These are phyloP conservation scores for Lizonia empirigonia DNA, from an alignment of 2,329 filamentous ascomycete genomes.

Conservation along the genomic window DNA sequence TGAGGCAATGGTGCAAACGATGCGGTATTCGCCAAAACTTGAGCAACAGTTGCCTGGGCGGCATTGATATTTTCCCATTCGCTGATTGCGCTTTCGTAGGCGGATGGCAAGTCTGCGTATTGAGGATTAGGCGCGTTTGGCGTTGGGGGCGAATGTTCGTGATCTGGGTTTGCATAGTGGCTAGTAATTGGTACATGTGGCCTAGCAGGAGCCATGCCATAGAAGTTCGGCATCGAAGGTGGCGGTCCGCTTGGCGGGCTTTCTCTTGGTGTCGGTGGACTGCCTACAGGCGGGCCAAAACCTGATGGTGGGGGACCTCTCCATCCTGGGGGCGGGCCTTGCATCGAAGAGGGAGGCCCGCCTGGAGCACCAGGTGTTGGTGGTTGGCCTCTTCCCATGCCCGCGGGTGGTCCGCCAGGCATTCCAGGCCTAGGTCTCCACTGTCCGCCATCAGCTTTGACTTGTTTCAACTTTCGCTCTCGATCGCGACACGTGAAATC, in stretches of 20 bases:
- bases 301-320: constrained; percentile 25
- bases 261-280: constrained; percentile 19
- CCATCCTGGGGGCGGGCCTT: constrained; percentile 34
- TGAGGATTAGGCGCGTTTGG: constrained; percentile 25
- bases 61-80: constrained; percentile 80
- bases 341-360: constrained; percentile 35
- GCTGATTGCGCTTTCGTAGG: constrained; percentile 69
- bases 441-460: constrained; percentile 63
- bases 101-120: constrained; percentile 62
- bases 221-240: constrained; percentile 54
- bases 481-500: constrained; percentile 80
- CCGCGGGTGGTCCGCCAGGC: constrained; percentile 46
- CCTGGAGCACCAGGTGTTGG: constrained; percentile 21
- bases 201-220: constrained; percentile 56
- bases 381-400: constrained; percentile 23
- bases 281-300: constrained; percentile 19
- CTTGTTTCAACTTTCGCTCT: constrained; percentile 73
- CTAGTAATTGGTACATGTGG: constrained; percentile 51
- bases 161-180: constrained; percentile 47
- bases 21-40: constrained; percentile 64
- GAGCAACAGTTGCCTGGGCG: constrained; percentile 71
- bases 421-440: constrained; percentile 62
- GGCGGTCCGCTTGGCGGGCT: constrained; percentile 23
- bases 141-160: constrained; percentile 24
- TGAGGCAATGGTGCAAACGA: constrained; percentile 77